phyloP scores from a whole-genome alignment of 768 basidiomycete genomes.

The Xerocomus potaroensis region DNA sequence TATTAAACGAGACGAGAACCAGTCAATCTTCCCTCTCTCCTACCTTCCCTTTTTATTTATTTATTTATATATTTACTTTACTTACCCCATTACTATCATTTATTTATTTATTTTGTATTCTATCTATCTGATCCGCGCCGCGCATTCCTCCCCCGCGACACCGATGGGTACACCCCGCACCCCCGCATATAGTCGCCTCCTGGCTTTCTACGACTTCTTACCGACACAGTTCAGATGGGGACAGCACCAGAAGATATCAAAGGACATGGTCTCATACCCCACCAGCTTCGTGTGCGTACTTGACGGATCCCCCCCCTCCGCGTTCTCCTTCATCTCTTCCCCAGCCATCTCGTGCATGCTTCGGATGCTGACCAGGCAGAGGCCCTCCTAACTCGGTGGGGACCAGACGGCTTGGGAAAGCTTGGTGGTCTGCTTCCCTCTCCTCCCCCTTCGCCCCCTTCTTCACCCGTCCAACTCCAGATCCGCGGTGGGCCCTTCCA shows the following conservation, averaged over 20 bases:
- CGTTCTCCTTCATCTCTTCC: background rate
- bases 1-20: background rate
- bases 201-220: conserved; percentile 85
- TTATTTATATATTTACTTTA: background rate
- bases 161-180: conserved; percentile 21
- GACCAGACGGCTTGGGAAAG: conserved; percentile 84
- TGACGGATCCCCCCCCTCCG: background rate
- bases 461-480: conserved; percentile 39
- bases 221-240: no score
- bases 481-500: conserved; percentile 84
- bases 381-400: conserved; percentile 83
- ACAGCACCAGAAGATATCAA: no score
- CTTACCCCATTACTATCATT: no score
- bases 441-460: conserved; percentile 15
- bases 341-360: conserved; percentile 84
- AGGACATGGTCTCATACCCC: conserved; percentile 85
- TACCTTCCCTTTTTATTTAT: background rate
- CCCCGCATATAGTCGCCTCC: conserved; percentile 68
- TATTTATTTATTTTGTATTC: background rate
- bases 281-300: conserved; percentile 83
- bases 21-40: background rate
- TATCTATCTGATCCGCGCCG: background rate
- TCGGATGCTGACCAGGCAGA: conserved; percentile 88
- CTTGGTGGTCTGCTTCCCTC: conserved; percentile 60
- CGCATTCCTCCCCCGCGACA: background rate